A percentile compares a stretch with the other conserved stretches of the same genome.
Evolutionary conservation across 192 early-diverging fungal species (phyloP).

Genomic region (Geranomyces michiganensis): DNA sequence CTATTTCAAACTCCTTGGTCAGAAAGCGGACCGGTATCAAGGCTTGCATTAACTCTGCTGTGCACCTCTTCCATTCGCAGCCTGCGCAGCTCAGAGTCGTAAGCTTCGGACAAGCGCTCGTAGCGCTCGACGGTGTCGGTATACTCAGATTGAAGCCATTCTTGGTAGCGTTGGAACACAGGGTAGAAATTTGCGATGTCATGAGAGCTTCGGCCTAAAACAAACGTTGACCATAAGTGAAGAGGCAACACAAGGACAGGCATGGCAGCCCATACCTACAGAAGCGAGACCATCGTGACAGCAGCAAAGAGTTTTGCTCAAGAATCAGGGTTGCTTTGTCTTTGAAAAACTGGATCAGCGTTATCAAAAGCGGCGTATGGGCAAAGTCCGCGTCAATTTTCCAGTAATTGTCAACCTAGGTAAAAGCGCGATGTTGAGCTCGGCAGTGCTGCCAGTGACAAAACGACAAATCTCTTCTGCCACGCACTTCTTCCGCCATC

Average conservation of each 20-base stretch:
- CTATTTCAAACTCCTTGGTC: too few relatives aligned
- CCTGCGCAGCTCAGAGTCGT: constrained; percentile 1
- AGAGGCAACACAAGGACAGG: neutral
- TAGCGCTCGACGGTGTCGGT: constrained; percentile 45
- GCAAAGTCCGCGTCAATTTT: constrained; percentile 41
- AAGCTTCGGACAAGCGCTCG: constrained; percentile 41
- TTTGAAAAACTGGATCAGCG: constrained; percentile 44
- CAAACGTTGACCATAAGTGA: constrained; percentile 4
- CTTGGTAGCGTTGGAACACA: constrained; percentile 45
- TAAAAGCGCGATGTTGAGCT: neutral
- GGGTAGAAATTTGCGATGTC: constrained; percentile 39
- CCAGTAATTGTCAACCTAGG: constrained; percentile 46
- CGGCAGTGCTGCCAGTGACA: neutral
- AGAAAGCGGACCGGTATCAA: too few relatives aligned
- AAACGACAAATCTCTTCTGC: neutral
- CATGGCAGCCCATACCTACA: constrained; percentile 36
- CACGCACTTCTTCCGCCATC: constrained; percentile 42
- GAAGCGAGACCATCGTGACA: constrained; percentile 57
- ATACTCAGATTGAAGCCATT: constrained; percentile 45
- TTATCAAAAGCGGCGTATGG: constrained; percentile 22
- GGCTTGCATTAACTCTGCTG: too few relatives aligned
- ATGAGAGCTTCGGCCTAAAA: constrained; percentile 41
- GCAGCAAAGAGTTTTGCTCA: constrained; percentile 45
- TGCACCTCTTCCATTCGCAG: constrained; percentile 22
- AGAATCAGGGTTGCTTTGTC: constrained; percentile 35